These are phyloP conservation scores for Akanthomyces uredinophilus DNA, from an alignment of 2,329 filamentous ascomycete species.

Conservation along the genomic window DNA sequence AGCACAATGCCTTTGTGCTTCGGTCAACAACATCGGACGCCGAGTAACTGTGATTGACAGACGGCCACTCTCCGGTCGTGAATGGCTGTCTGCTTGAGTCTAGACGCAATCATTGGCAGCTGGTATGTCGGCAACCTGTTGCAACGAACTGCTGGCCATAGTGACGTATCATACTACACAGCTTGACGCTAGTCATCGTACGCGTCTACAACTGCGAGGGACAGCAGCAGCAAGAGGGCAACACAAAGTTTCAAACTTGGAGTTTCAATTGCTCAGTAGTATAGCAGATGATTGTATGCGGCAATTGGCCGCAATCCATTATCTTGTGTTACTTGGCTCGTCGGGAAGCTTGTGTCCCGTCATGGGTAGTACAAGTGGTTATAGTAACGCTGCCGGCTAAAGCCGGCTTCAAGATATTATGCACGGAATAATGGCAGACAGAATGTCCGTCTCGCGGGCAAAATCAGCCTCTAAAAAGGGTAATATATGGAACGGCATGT, in stretches of 20 bases:
- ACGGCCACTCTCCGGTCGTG: neutral
- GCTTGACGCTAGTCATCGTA: neutral
- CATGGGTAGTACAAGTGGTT: neutral
- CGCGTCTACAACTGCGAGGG: neutral
- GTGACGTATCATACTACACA: neutral
- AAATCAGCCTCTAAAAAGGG: neutral
- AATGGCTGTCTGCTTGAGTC: neutral
- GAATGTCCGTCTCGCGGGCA: neutral
- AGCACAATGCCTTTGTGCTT: neutral
- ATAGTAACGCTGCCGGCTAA: neutral
- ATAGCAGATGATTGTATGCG: neutral
- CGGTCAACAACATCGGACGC: neutral
- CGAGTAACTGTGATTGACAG: neutral
- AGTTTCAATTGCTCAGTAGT: neutral
- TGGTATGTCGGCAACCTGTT: neutral
- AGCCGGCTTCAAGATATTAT: neutral
- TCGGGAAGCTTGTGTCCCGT: neutral
- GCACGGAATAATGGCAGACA: neutral
- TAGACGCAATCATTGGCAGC: neutral
- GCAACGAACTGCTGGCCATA: neutral
- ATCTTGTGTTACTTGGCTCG: neutral
- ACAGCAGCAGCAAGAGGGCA: neutral
- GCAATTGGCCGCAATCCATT: neutral
- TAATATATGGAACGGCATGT: neutral
- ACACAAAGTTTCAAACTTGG: neutral